These are phyloP conservation scores for Rhodotorula kratochvilovae DNA, from an alignment of 768 basidiomycete species.

Conservation along the genomic window DNA sequence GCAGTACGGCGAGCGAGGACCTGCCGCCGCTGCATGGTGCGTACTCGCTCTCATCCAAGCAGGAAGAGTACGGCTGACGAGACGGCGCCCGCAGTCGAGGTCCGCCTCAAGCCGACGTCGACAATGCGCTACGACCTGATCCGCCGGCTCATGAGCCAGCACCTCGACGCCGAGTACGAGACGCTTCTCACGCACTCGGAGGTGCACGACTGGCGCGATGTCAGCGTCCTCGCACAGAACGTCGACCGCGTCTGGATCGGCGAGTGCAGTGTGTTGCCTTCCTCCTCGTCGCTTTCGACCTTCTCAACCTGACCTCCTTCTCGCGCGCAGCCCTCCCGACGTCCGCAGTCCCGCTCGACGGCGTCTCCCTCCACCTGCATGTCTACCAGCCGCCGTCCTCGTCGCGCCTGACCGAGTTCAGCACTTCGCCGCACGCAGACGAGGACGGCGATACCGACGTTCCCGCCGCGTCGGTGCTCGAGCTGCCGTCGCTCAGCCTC, in stretches of 20 bases:
- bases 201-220: slow-evolving; percentile 73
- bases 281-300: neutral
- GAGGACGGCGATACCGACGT: slow-evolving; percentile 68
- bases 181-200: slow-evolving; percentile 66
- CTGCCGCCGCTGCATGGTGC: slow-evolving; percentile 11
- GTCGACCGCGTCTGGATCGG: slow-evolving; percentile 72
- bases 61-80: neutral
- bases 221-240: slow-evolving; percentile 64
- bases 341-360: slow-evolving; percentile 15
- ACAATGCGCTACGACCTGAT: slow-evolving; percentile 72
- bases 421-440: slow-evolving; percentile 45
- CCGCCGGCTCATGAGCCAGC: slow-evolving; percentile 60
- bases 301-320: neutral
- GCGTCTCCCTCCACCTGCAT: slow-evolving; percentile 62
- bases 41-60: neutral
- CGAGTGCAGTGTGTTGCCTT: slow-evolving; percentile 50
- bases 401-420: slow-evolving; percentile 61
- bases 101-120: slow-evolving; percentile 64
- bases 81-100: slow-evolving; percentile 61
- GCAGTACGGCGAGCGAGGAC: slow-evolving; percentile 5
- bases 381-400: slow-evolving; percentile 77
- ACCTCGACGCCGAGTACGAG: slow-evolving; percentile 58
- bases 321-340: slow-evolving; percentile 9
- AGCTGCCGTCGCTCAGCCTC: slow-evolving; percentile 73
- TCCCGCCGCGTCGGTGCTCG: slow-evolving; percentile 82